Evolutionary conservation across 1,284 basidiomycete species (phyloP).

Genomic region (Leccinum pallidistipes): DNA sequence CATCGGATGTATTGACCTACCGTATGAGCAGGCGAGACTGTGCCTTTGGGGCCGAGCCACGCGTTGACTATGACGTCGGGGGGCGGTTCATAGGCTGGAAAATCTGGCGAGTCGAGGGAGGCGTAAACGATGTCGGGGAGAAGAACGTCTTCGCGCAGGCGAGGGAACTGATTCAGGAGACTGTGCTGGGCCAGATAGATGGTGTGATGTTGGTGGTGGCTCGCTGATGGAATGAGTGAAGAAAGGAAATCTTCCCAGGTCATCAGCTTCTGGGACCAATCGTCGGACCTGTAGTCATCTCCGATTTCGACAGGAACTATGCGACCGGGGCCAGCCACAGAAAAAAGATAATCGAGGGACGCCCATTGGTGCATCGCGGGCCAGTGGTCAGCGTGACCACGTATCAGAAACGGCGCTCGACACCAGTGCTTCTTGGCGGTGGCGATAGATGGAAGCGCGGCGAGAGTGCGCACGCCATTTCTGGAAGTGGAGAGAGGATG

Average conservation of each 20-base stretch:
- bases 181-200: conserved; percentile 94
- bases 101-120: conserved; percentile 47
- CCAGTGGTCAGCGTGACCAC: conserved; percentile 61
- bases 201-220: conserved; percentile 33
- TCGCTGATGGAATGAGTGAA: conserved; percentile 46
- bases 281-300: conserved; percentile 73
- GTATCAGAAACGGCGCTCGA: conserved; percentile 72
- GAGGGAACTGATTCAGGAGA: conserved; percentile 84
- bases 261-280: conserved; percentile 85
- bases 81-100: conserved; percentile 64
- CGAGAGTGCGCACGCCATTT: conserved; percentile 39
- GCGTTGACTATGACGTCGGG: conserved; percentile 76
- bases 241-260: conserved; percentile 75
- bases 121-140: conserved; percentile 90
- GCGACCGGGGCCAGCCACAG: conserved; percentile 72
- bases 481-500: conserved; percentile 22
- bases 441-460: conserved; percentile 53
- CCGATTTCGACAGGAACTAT: conserved; percentile 93
- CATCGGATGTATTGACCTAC: conserved; percentile 47
- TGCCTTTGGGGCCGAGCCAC: conserved; percentile 84
- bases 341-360: conserved; percentile 66
- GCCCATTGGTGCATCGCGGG: conserved; percentile 73
- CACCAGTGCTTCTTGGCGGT: conserved; percentile 48
- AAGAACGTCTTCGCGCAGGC: conserved; percentile 69
- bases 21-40: conserved; percentile 89